Percentiles rank a stretch among this genome's conserved stretches.
Conservation (phyloP, 306 rosid species). For the Amphicarpaea edgeworthii region DNA sequence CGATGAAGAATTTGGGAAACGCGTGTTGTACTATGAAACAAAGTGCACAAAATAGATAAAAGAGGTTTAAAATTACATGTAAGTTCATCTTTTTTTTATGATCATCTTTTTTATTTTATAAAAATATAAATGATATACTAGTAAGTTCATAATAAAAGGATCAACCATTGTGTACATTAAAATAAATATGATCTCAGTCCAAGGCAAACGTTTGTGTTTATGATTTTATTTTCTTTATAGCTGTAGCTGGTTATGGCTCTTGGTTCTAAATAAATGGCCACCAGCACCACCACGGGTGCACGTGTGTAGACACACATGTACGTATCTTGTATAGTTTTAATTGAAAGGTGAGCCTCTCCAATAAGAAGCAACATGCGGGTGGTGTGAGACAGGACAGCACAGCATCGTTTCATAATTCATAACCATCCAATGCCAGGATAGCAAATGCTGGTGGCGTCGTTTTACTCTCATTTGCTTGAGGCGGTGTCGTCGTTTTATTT, state of each 20-base stretch:
- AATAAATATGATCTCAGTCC: not conserved
- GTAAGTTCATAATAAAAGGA: slow-evolving; percentile 18
- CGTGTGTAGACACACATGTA: slow-evolving; percentile 55
- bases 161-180: not conserved
- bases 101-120: not conserved
- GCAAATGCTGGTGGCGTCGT: slow-evolving; percentile 47
- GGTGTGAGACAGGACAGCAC: slow-evolving; percentile 46
- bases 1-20: slow-evolving; percentile 45
- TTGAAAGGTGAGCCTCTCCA: slow-evolving; percentile 53
- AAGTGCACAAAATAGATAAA: slow-evolving; percentile 51
- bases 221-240: not conserved
- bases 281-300: slow-evolving; percentile 50
- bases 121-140: too few relatives aligned
- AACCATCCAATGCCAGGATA: not conserved
- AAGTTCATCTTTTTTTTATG: too few relatives aligned
- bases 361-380: slow-evolving; percentile 37
- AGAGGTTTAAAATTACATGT: slow-evolving; percentile 44
- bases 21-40: slow-evolving; percentile 59
- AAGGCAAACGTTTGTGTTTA: not conserved
- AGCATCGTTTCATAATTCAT: slow-evolving; percentile 19
- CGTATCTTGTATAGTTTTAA: slow-evolving; percentile 7
- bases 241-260: too few relatives aligned
- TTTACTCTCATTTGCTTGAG: slow-evolving; percentile 19
- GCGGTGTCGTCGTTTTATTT: slow-evolving; percentile 46
- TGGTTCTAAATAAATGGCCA: not conserved